Conservation (phyloP, 495 filamentous ascomycete genomes). For the Articulospora tetracladia region DNA sequence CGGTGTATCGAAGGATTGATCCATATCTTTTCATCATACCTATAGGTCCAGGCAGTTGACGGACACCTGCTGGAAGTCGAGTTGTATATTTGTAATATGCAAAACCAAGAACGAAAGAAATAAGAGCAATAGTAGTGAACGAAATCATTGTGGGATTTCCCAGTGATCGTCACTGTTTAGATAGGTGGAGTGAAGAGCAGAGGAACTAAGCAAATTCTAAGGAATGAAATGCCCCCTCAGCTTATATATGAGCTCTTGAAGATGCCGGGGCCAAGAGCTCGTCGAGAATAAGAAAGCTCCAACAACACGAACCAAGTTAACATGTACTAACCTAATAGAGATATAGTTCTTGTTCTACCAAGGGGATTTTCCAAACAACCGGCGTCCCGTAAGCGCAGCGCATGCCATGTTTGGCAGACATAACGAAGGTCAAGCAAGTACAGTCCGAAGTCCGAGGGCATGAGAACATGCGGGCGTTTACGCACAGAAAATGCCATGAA, state of each 20-base stretch:
- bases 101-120: neutral
- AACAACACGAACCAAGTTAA: too few species aligned
- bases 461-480: too few species aligned
- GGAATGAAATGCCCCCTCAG: neutral
- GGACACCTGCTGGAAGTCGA: slow-evolving; percentile 15
- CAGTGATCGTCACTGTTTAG: neutral
- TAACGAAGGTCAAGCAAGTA: too few species aligned
- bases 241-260: neutral
- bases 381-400: neutral
- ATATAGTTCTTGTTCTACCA: neutral
- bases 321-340: too few species aligned
- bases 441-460: too few species aligned
- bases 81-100: neutral
- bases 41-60: slow-evolving; percentile 15
- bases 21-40: neutral
- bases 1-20: neutral
- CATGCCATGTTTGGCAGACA: neutral
- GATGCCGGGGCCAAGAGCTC: neutral
- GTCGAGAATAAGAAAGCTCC: neutral
- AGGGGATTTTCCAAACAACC: neutral
- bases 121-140: neutral
- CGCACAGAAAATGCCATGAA: too few species aligned
- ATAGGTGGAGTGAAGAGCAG: neutral
- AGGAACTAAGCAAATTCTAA: neutral
- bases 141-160: neutral